Base-by-base conservation (phyloP, 345 rosid species). In the Iberis pinnata region DNA sequence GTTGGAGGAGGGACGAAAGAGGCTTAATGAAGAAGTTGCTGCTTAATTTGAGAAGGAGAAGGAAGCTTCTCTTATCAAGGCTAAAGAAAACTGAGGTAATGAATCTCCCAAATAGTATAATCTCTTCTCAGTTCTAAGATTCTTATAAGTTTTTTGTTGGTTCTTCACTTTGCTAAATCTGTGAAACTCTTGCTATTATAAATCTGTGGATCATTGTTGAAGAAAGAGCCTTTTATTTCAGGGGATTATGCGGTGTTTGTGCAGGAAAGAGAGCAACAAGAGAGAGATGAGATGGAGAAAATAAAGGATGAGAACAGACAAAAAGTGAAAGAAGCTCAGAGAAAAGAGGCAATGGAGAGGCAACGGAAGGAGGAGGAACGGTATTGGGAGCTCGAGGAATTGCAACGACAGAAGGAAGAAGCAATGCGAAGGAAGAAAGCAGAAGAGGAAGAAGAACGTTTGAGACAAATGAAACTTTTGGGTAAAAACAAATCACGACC, bases 401-500 rank as follows among this genome's bases (percentile, higher is more conserved):
- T 83, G 47, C 97, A 84, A 70, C 68, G 92, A 53, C 83, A 72
- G 54, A 92, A 76, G 41, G 98, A 81, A 75, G 98, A 85, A 64
- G 90, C 84, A 2, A 61, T 78, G 88, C 70, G 81, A 60, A 73
- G 82, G 76, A 88, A 81, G 82, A 85, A 83, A 61, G 88, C 81
- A 9, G 84, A 85, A 72, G 94, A 92, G 78, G 98, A 88, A 38
- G 94, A 85, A 75, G 96, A 88, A 46, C 86, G 98, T 9, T 44
- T 43, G 14, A 83, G 88, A 45, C 97, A 85, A 81, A 80, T 85
- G 89, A 88, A 83, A 68, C 72, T 92, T 53, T 67, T 92, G 75
- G 98, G 98, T 36, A 92, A 92, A 83, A 92, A 92, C 82, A 92
- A 92, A 58, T 72, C 89, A 22, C 76, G 97, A 20, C 97, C 98